Evolutionary conservation across 805 yeast species (phyloP), one percentile per base, ranked within the genome.

Genomic region (Wickerhamomyces xylosicus): DNA sequence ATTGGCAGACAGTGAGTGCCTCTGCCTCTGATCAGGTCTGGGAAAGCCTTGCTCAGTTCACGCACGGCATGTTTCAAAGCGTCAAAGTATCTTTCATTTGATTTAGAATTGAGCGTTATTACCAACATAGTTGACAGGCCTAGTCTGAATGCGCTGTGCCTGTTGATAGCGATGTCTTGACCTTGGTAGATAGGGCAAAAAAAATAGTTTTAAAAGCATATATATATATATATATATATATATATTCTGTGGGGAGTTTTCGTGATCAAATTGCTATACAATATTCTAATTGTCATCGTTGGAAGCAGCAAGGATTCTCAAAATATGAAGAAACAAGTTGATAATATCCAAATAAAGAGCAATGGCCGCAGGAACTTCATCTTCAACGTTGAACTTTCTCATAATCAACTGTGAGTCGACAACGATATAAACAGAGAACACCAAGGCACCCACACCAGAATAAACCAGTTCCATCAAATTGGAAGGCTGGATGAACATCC

Each of bases 331-430:
- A 64, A 86, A 87, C 61, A 86, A 67, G 61, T 86, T 86, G 60
- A 87, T 66, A 35, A 85, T 73, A 56, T 86, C 96, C 66, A 86
- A 69, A 57, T 87, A 86, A 45, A 87, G 68, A 48, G 74, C 63
- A 54, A 87, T 76, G 14, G 90, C 76, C 37, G 94, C 90, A 31
- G 76, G 71, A n/a, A 86, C 71, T 52, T 85, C 95, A 48, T 87
- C 95, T 48, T 86, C 95, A 33, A 86, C 78, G 51, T 79, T 80
- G 48, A 68, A 76, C 41, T 74, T 77, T 53, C 80, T 77, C 76
- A 86, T 71, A 40, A 86, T 74, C 48, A 75, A 57, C 59, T 86
- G 95, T 17, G 95, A 86, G 57, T 86, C 96, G 35, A 85, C 74
- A 37, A 86, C 60, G 42, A 87, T 70, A 54, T 80, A 85, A 4